These are phyloP conservation scores for Castanea mollissima DNA, from an alignment of 306 rosid species.

Conservation along the genomic window DNA sequence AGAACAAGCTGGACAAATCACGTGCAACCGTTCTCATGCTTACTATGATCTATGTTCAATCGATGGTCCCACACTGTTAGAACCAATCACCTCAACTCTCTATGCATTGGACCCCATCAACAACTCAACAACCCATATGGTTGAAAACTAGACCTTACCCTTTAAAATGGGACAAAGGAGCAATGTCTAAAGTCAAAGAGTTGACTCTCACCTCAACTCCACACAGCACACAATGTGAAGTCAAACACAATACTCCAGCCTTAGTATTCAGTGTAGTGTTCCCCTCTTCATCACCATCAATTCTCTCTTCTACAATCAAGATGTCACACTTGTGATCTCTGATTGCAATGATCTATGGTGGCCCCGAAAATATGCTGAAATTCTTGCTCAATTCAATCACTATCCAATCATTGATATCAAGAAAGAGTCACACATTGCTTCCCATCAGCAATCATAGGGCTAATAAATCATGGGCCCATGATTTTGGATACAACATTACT, in stretches of 20 bases:
- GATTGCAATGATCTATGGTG: conserved; percentile 32
- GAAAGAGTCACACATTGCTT: conserved; percentile 39
- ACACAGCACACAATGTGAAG: conserved; percentile 21
- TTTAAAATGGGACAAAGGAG: conserved; percentile 27
- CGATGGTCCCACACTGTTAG: conserved; percentile 33
- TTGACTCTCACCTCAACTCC: conserved; percentile 32
- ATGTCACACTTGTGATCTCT: conserved; percentile 34
- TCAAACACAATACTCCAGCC: conserved; percentile 46
- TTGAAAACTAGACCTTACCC: conserved; percentile 48
- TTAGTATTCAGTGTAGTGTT: conserved; percentile 43
- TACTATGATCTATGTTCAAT: conserved; percentile 42
- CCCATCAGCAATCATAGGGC: conserved; percentile 34
- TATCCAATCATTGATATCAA: conserved; percentile 23
- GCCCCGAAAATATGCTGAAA: conserved; percentile 35
- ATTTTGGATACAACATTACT: conserved; percentile 31
- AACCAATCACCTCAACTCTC: conserved; percentile 28
- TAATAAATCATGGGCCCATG: conserved; percentile 41
- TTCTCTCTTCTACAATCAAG: conserved; percentile 18
- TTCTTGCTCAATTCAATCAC: conserved; percentile 23
- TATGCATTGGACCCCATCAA: conserved; percentile 8
- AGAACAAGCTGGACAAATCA: not conserved
- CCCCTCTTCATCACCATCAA: conserved; percentile 56
- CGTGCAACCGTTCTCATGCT: conserved; percentile 30
- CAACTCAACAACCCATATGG: not conserved
- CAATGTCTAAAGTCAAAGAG: conserved; percentile 33